These are phyloP conservation scores for Suillus placidus DNA, from an alignment of 768 basidiomycete species.

Conservation along the genomic window DNA sequence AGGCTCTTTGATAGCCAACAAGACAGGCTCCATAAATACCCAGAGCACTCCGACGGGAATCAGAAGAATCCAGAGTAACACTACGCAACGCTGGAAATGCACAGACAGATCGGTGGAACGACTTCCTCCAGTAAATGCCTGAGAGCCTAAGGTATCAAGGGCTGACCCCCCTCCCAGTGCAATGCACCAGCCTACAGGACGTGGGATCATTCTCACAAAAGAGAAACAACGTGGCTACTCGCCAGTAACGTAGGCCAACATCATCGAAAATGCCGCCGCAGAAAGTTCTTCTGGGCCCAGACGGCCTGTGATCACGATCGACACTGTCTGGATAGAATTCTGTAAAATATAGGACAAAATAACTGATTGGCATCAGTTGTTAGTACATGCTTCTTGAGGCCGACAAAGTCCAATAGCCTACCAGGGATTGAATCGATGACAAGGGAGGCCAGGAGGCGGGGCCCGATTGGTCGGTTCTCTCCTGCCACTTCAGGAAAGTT, in stretches of 20 bases:
- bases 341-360: conserved; percentile 73
- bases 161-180: conserved; percentile 80
- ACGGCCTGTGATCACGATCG: conserved; percentile 64
- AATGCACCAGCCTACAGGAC: conserved; percentile 67
- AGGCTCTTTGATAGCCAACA: conserved; percentile 67
- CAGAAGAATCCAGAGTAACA: conserved; percentile 65
- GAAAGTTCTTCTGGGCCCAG: conserved; percentile 73
- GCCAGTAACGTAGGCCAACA: conserved; percentile 82
- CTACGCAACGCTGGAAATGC: conserved; percentile 69
- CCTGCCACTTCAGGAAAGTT: conserved; percentile 34
- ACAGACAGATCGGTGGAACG: conserved; percentile 66
- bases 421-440: conserved; percentile 62
- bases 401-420: conserved; percentile 26
- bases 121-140: conserved; percentile 69
- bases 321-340: conserved; percentile 71
- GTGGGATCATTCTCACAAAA: conserved; percentile 51
- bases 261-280: conserved; percentile 70
- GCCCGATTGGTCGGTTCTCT: conserved; percentile 20
- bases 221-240: conserved; percentile 43
- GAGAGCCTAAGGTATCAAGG: conserved; percentile 76
- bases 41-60: conserved; percentile 66
- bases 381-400: background rate
- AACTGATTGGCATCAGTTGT: conserved; percentile 39
- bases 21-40: conserved; percentile 63
- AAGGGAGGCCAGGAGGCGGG: conserved; percentile 48